Evolutionary conservation across 2,329 filamentous ascomycete genomes (phyloP).

Genomic region (Macrophomina phaseolina): DNA sequence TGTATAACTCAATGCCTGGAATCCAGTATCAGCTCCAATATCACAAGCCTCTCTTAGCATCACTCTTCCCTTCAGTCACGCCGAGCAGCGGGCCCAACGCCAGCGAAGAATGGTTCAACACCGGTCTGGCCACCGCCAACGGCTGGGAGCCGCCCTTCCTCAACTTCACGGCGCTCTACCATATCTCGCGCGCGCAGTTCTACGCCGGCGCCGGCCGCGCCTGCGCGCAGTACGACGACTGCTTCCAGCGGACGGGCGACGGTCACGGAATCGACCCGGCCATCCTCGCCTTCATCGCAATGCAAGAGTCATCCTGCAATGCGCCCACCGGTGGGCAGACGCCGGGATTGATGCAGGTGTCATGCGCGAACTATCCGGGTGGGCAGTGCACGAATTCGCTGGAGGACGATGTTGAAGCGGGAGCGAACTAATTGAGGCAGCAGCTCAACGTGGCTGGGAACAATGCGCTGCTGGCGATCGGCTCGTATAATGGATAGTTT

Average conservation of each 20-base stretch:
- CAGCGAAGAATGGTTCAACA: conserved; percentile 41
- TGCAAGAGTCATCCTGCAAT: conserved; percentile 45
- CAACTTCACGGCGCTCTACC: conserved; percentile 37
- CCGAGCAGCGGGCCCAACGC: conserved; percentile 29
- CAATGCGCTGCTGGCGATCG: conserved; percentile 43
- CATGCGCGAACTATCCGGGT: conserved; percentile 44
- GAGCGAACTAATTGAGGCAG: conserved; percentile 38
- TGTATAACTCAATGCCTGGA: too few species aligned
- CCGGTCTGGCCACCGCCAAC: conserved; percentile 32
- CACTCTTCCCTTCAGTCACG: conserved; percentile 16
- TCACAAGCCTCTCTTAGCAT: not conserved
- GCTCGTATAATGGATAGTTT: conserved; percentile 48
- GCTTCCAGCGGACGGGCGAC: conserved; percentile 40
- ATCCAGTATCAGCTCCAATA: too few species aligned
- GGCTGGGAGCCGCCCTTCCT: conserved; percentile 46
- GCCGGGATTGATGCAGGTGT: conserved; percentile 46
- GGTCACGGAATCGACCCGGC: conserved; percentile 44
- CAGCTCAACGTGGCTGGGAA: conserved; percentile 35
- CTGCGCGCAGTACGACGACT: conserved; percentile 42
- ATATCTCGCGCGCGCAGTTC: conserved; percentile 37
- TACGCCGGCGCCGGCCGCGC: conserved; percentile 35
- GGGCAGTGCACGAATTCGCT: conserved; percentile 42
- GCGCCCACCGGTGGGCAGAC: conserved; percentile 42
- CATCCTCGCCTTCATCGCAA: conserved; percentile 44
- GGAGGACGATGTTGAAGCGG: conserved; percentile 45